Evolutionary conservation across 345 rosid genomes (phyloP).

Genomic region (Lepidium africanum): DNA sequence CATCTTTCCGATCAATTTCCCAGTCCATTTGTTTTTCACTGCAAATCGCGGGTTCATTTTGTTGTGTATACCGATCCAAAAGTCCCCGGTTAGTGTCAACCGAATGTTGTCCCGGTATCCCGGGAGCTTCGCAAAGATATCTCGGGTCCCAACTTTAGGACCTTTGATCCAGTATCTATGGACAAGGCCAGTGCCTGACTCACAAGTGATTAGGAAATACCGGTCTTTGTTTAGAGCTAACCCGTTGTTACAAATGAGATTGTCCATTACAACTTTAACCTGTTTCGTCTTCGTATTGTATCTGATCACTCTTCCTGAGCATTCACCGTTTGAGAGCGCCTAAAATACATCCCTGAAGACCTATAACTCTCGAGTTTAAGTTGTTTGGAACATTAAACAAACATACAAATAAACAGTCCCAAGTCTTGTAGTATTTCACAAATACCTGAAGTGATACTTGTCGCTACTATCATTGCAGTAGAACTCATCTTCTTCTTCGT

Average conservation of each 20-base stretch:
- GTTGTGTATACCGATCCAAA: slow-evolving; percentile 9
- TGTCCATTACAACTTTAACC: slow-evolving; percentile 12
- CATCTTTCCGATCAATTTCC: slow-evolving; percentile 21
- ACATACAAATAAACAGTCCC: no score
- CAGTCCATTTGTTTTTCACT: slow-evolving; percentile 22
- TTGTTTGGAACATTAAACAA: background rate
- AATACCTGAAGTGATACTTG: slow-evolving; percentile 49
- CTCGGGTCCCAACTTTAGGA: slow-evolving; percentile 23
- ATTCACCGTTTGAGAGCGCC: background rate
- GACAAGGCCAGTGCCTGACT: slow-evolving; percentile 29
- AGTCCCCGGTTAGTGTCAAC: background rate
- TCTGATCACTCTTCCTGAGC: slow-evolving; percentile 13
- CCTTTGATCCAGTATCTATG: slow-evolving; percentile 38
- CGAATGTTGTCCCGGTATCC: slow-evolving; percentile 16
- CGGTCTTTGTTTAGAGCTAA: slow-evolving; percentile 51
- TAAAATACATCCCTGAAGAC: background rate
- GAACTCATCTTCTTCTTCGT: slow-evolving; percentile 44
- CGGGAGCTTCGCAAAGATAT: slow-evolving; percentile 7
- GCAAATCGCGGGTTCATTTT: background rate
- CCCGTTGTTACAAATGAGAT: slow-evolving; percentile 50
- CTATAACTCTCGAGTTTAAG: background rate
- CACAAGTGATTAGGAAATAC: slow-evolving; percentile 40
- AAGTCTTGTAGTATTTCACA: no score
- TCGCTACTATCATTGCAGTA: slow-evolving; percentile 71
- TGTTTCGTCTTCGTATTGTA: slow-evolving; percentile 15